A percentile compares a stretch with the other conserved stretches of the same genome.
Evolutionary conservation across 768 basidiomycete genomes (phyloP).

Genomic region (Boletus sp.): DNA sequence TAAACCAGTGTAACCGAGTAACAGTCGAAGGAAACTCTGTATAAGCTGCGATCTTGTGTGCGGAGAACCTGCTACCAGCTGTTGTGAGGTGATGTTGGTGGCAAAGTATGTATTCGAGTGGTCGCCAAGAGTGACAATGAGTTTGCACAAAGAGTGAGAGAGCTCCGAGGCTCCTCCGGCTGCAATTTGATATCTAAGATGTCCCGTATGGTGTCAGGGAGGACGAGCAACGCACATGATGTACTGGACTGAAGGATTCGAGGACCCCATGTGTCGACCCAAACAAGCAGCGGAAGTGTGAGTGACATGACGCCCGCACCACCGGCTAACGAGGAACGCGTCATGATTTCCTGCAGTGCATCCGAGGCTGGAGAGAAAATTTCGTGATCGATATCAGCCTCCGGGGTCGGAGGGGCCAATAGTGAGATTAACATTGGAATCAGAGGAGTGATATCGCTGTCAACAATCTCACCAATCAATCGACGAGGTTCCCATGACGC

Average conservation of each 20-base stretch:
- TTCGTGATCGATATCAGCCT: conserved; percentile 41
- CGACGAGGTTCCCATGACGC: background rate
- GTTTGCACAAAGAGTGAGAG: conserved; percentile 73
- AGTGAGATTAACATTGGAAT: conserved; percentile 60
- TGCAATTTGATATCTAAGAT: conserved; percentile 4
- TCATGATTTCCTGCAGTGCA: conserved; percentile 73
- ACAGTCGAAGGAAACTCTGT: conserved; percentile 66
- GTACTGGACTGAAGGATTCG: conserved; percentile 40
- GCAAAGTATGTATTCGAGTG: conserved; percentile 82
- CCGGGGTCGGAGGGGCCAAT: conserved; percentile 30
- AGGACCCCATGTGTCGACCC: conserved; percentile 58
- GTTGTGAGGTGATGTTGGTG: conserved; percentile 53
- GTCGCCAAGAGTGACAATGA: conserved; percentile 79
- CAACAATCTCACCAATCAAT: conserved; percentile 1
- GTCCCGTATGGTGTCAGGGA: background rate
- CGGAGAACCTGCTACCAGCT: conserved; percentile 32
- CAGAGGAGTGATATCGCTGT: conserved; percentile 66
- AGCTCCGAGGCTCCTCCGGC: conserved; percentile 43
- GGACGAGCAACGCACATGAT: conserved; percentile 30
- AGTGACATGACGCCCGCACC: conserved; percentile 67
- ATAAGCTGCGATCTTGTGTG: conserved; percentile 49
- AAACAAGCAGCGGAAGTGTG: conserved; percentile 83
- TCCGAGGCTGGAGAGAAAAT: conserved; percentile 65
- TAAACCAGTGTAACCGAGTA: conserved; percentile 72
- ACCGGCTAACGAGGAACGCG: conserved; percentile 66